Evolutionary conservation across 495 filamentous ascomycete species (phyloP).

Genomic region (Penicillium roqueforti): DNA sequence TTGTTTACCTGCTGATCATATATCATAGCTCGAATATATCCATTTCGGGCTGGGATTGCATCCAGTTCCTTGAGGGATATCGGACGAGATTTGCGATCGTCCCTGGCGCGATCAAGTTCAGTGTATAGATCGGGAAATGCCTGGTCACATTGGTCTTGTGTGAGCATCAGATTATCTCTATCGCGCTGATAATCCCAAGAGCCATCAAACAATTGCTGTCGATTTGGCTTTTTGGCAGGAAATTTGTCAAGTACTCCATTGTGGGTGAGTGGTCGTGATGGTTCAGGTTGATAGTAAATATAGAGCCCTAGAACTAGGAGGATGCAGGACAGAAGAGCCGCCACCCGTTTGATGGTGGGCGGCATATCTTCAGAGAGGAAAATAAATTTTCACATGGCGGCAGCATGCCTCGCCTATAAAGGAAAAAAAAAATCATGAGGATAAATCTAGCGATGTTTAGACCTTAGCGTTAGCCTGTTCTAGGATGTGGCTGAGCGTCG

Average conservation of each 20-base stretch:
- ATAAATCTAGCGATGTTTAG: too few relatives aligned
- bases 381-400: not conserved
- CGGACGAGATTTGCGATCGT: conserved; percentile 13
- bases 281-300: not conserved
- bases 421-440: not conserved
- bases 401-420: not conserved
- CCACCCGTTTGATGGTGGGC: not conserved
- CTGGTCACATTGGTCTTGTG: conserved; percentile 23
- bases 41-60: conserved; percentile 16
- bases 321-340: not conserved
- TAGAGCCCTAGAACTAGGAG: not conserved
- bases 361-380: not conserved
- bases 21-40: conserved; percentile 32
- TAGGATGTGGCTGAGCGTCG: too few relatives aligned
- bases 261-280: not conserved
- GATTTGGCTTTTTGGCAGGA: not conserved
- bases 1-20: conserved; percentile 29
- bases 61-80: conserved; percentile 31
- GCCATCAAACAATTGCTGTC: conserved; percentile 13
- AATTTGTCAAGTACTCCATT: not conserved
- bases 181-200: conserved; percentile 19
- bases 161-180: conserved; percentile 23
- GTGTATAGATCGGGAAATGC: conserved; percentile 34
- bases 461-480: too few relatives aligned
- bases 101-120: conserved; percentile 30